Evolutionary conservation across 139 green algal species (phyloP), one percentile per base, ranked within the genome.

Genomic region (Ulvella scutata): DNA sequence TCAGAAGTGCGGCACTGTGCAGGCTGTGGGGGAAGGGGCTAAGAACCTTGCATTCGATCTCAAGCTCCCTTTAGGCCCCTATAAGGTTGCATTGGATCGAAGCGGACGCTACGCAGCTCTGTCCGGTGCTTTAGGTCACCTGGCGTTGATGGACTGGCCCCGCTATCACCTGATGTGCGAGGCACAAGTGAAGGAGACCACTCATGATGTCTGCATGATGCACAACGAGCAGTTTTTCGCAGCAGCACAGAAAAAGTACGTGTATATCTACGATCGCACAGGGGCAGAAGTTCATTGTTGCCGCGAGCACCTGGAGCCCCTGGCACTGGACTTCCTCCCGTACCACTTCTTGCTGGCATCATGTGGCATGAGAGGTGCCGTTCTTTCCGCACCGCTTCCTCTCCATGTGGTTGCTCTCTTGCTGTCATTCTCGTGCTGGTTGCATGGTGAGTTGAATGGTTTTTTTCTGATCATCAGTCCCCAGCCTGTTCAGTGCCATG

Each of bases 191-290:
- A 76, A 76, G n/a, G 95, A 99, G 80, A 96, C 88, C 7, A 81
- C 87, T 33, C 83, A 86, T 35, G 92, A 95, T 73, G 90, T 95
- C 3, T 78, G 74, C 4, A 95, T 98, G 62, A 83, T 99, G 73
- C 95, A 99, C 91, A 98, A 96, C 79, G 90, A 98, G 75, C 80
- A 81, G 10, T 98, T 98, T 79, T 99, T 96, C 77, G 95, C 95
- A 17, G 91, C 85, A 4, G 95, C 95, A 13, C 94, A 98, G 85
- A 90, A 87, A 31, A 91, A 93, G 77, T 92, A 97, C 75, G 87
- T 91, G 20, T 99, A 97, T 85, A 95, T 99, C 3, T 99, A 99
- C 74, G 94, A 99, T 85, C 95, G 97, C 80, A 79, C 92, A 0
- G 95, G 95, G 17, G 77, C 97, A 33, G 95, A 99, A 86, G 78